Evolutionary conservation across 257 asterid species (phyloP), one percentile per base, ranked within the genome.

Genomic region (Nicotiana undulata): DNA sequence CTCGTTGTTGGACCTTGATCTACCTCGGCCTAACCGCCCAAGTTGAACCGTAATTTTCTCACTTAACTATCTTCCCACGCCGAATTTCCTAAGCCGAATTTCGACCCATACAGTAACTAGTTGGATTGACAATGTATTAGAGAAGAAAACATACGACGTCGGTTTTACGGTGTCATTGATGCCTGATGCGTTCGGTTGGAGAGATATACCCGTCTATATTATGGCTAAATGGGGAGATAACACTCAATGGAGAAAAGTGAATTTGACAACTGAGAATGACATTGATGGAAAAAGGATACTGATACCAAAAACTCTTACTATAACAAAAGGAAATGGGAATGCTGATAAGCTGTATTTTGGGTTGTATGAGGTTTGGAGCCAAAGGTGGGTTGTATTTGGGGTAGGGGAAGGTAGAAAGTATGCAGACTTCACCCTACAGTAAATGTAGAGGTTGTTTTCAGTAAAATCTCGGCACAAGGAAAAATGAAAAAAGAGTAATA

Each of bases 111-210:
- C n/a, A n/a, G 86, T 86, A n/a, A 84, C 84, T 61, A 80, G 84
- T 5, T 84, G 63, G 4, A 82, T 86, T 1, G 24, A 75, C 28
- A 10, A 22, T 2, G 75, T 53, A 6, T 0, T n/a, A 0, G 49
- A 31, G 2, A 18, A 44, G 5, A 84, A 82, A 66, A 9, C 22
- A 0, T 84, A 84, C 12, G 80, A 84, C 2, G 79, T 86, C 22
- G 86, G 63, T 9, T 86, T 86, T 40, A 6, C 12, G 0, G 2
- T 86, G 11, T 82, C 87, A 15, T 60, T 84, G 2, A 70, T 68
- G 4, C 37, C 79, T 0, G 89, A 86, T 55, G 87, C 89, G 0
- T 86, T 86, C 32, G 87, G 89, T 2, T 86, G 87, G 84, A 61
- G 16, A 0, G 7, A 24, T 10, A 37, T 75, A 0, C 81, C 81